Evolutionary conservation across 2,329 filamentous ascomycete genomes (phyloP), one percentile per base, ranked within the genome.

Genomic region (Ophiostoma montium): DNA sequence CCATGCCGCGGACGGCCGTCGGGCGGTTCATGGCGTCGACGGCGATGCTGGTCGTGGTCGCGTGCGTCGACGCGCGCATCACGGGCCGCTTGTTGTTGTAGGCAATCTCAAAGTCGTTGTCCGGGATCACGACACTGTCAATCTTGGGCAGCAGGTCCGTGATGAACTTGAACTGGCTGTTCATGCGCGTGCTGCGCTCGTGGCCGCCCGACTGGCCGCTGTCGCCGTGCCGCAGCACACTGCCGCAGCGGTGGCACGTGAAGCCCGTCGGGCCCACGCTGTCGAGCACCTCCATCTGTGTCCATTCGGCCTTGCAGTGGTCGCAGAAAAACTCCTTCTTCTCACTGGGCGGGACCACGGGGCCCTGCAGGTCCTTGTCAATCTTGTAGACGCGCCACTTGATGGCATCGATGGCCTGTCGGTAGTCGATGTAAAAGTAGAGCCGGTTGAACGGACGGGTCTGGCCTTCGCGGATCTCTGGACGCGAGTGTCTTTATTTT

Each of bases 341-440:
- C 65, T 96, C 90, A 50, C 78, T 77, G 10, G 82, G 83, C 0
- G 86, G 82, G 16, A 86, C 80, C 15, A 86, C 85, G 51, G 86
- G 82, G 15, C 82, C 81, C 65, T 95, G 89, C 52, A 96, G 87
- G 49, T 84, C 80, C 62, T 90, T 89, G 57, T 89, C 88, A 57
- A 96, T 79, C 50, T 82, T 83, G 61, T 90, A 89, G 47, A 95
- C 80, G 54, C 86, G 83, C 76, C 85, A 98, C 65, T 98, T 98
- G 67, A 95, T 94, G 45, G 86, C 87, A 66, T 98, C 92, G 60
- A 98, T 87, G 33, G 90, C 87, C 51, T 86, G 84, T 52, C 92
- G 86, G 60, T 94, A 94, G 63, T 95, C 89, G 62, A 98, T 90
- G 66, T 86, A 98, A 69, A 94, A 98, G 73, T 95, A 98, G 54